phyloP scores from a whole-genome alignment of 441 rosid genomes.

The Syzygium malaccense region DNA sequence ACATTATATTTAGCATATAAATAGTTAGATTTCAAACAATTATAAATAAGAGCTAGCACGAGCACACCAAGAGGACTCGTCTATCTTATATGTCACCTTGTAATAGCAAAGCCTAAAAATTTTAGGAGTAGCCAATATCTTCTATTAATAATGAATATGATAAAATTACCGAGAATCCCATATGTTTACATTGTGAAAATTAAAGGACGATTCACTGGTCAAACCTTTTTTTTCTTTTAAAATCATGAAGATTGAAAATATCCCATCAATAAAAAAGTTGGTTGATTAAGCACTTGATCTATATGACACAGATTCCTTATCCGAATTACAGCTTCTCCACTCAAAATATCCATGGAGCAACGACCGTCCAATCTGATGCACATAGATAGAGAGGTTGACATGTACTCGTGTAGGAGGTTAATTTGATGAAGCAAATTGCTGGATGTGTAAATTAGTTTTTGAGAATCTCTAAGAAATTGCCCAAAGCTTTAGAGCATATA shows the following conservation, averaged over 20 bases:
- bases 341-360: background rate
- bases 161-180: background rate
- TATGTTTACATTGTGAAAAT: background rate
- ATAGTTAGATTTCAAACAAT: background rate
- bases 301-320: background rate
- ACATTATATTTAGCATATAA: background rate
- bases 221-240: background rate
- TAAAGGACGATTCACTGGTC: background rate
- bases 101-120: background rate
- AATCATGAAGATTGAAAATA: background rate
- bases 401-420: constrained; percentile 1
- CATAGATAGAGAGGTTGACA: background rate
- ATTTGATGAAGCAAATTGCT: constrained; percentile 1
- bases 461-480: background rate
- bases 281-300: background rate
- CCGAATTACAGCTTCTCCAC: background rate
- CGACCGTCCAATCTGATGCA: background rate
- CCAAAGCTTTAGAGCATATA: background rate
- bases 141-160: background rate
- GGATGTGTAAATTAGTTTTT: background rate
- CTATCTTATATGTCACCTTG: background rate
- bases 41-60: background rate
- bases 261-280: background rate
- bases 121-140: background rate
- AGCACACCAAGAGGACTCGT: background rate